phyloP scores from a whole-genome alignment of 257 asterid species.

The Paraleonurus japonicus region DNA sequence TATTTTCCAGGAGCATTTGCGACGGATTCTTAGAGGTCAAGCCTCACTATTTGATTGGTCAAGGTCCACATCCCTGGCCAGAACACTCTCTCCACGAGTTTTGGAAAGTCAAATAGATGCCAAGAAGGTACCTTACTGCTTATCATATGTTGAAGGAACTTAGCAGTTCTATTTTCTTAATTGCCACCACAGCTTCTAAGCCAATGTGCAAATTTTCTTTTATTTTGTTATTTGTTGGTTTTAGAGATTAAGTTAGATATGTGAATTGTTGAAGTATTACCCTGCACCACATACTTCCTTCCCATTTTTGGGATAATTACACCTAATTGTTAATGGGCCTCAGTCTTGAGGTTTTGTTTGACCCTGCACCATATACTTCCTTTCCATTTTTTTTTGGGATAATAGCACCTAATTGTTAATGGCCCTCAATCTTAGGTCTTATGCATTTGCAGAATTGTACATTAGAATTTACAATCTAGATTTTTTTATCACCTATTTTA shows the following conservation, averaged over 20 bases:
- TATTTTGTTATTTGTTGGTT: conserved; percentile 2
- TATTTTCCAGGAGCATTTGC: conserved; percentile 79
- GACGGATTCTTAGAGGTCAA: conserved; percentile 97
- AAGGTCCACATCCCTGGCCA: conserved; percentile 87
- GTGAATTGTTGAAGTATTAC: background rate
- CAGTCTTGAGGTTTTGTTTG: background rate
- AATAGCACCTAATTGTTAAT: background rate
- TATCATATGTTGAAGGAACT: conserved; percentile 15
- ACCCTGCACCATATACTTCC: background rate
- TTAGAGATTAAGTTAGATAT: background rate
- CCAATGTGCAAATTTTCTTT: background rate
- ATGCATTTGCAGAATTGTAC: background rate
- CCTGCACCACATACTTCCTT: background rate
- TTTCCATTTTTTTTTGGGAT: background rate
- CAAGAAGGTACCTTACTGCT: conserved; percentile 67
- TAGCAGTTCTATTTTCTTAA: conserved; percentile 15
- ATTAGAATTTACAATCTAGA: background rate
- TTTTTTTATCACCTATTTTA: background rate
- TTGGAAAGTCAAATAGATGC: conserved; percentile 99
- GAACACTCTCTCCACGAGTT: conserved; percentile 94
- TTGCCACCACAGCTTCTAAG: conserved; percentile 7
- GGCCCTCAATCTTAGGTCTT: conserved; percentile 3
- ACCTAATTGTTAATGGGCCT: background rate
- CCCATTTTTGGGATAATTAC: background rate
- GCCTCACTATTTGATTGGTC: conserved; percentile 96